Conservation (phyloP, 495 filamentous ascomycete genomes). For the Astrocystis sublimbata region DNA sequence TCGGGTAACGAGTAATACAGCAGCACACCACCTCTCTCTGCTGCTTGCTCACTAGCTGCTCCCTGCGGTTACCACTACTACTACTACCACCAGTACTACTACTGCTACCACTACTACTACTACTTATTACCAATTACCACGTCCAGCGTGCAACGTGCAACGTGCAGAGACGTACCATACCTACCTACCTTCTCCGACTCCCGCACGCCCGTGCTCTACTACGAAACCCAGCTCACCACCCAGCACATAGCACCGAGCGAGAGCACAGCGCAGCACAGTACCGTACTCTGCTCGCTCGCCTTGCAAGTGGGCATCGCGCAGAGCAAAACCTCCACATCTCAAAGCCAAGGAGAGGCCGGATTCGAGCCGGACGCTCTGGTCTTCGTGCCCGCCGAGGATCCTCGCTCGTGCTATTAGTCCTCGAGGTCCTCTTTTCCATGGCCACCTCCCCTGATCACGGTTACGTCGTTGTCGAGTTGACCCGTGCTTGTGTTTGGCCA, state of each 20-base stretch:
- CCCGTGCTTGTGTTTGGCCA: slow-evolving; percentile 15
- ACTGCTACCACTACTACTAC: not conserved
- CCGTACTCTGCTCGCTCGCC: not conserved
- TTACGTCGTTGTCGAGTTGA: slow-evolving; percentile 37
- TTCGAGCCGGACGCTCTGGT: slow-evolving; percentile 3
- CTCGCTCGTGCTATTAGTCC: slow-evolving; percentile 23
- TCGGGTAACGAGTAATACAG: slow-evolving; percentile 6
- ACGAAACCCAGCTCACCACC: no score
- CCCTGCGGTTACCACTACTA: not conserved
- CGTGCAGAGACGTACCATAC: slow-evolving; percentile 15
- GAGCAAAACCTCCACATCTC: slow-evolving; percentile 33
- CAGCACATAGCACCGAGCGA: no score
- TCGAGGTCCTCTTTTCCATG: slow-evolving; percentile 40
- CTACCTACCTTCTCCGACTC: no score
- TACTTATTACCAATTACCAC: not conserved
- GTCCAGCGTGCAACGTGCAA: slow-evolving; percentile 7
- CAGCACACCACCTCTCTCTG: not conserved
- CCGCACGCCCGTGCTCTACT: slow-evolving; percentile 7
- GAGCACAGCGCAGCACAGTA: slow-evolving; percentile 1
- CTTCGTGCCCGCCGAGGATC: slow-evolving; percentile 31
- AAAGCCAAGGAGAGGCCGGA: slow-evolving; percentile 19
- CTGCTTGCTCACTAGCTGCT: not conserved
- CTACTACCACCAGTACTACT: no score
- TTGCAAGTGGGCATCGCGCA: slow-evolving; percentile 25
- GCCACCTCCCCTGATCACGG: slow-evolving; percentile 38